phyloP scores from a whole-genome alignment of 331 rosid genomes.

The Quercus lobata region DNA sequence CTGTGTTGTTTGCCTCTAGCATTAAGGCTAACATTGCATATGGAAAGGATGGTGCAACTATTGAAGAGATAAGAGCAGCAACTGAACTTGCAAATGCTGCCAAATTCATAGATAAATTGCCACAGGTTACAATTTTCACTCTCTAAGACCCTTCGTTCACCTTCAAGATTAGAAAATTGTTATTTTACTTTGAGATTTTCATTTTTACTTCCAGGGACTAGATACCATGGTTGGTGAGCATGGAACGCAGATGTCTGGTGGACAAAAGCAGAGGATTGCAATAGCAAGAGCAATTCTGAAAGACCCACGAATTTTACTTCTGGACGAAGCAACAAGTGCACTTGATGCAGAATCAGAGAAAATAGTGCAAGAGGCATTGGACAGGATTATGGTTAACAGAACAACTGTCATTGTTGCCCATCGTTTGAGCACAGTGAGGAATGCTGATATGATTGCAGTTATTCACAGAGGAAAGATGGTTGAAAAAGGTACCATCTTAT shows the following conservation, averaged over 20 bases:
- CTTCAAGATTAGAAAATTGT: conserved; percentile 6
- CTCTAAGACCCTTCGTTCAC: background rate
- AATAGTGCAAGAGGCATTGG: conserved; percentile 75
- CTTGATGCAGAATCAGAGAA: conserved; percentile 85
- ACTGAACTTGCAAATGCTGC: conserved; percentile 81
- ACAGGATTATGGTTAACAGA: conserved; percentile 73
- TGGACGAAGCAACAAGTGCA: conserved; percentile 89
- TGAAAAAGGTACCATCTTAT: conserved; percentile 54
- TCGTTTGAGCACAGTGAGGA: conserved; percentile 77
- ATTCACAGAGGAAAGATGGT: conserved; percentile 75
- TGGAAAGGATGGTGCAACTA: conserved; percentile 74
- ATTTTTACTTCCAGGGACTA: conserved; percentile 38
- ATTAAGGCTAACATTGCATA: conserved; percentile 71
- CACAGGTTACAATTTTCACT: conserved; percentile 47
- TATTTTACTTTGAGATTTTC: background rate
- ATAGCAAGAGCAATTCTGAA: conserved; percentile 79
- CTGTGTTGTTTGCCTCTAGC: conserved; percentile 66
- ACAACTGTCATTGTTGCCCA: conserved; percentile 80
- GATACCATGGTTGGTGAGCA: conserved; percentile 85
- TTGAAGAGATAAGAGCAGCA: conserved; percentile 60
- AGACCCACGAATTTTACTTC: conserved; percentile 71
- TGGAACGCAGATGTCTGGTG: conserved; percentile 81
- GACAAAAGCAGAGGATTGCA: conserved; percentile 79
- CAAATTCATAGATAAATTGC: conserved; percentile 70
- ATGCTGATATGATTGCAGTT: conserved; percentile 71